Evolutionary conservation across 2,329 filamentous ascomycete species (phyloP).

Genomic region (Fusarium sp.): DNA sequence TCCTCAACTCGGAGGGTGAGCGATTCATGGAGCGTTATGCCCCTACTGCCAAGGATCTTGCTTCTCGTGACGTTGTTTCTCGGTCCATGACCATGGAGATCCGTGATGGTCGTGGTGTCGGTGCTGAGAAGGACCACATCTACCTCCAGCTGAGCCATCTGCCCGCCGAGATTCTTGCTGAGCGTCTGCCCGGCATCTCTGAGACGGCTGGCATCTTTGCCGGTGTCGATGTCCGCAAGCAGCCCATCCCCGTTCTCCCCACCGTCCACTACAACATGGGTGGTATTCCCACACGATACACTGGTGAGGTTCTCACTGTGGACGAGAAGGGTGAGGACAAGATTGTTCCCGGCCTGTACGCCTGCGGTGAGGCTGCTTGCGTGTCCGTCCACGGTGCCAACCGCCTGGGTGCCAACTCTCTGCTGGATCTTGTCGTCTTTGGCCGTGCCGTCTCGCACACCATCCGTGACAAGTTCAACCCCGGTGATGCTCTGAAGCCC

Average conservation of each 20-base stretch:
- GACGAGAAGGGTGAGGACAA: conserved; percentile 89
- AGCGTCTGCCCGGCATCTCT: conserved; percentile 97
- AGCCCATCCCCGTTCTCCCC: conserved; percentile 94
- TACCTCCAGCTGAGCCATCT: conserved; percentile 97
- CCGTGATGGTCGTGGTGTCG: conserved; percentile 95
- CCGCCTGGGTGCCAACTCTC: conserved; percentile 96
- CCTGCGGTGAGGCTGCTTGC: conserved; percentile 95
- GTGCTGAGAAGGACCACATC: conserved; percentile 97
- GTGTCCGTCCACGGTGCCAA: conserved; percentile 99
- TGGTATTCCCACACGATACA: conserved; percentile 97
- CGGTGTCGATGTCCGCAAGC: conserved; percentile 95
- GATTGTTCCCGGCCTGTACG: conserved; percentile 93
- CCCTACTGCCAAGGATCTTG: conserved; percentile 96
- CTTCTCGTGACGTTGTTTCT: conserved; percentile 93
- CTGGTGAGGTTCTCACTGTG: conserved; percentile 91
- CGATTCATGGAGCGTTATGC: conserved; percentile 99
- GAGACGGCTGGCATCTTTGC: conserved; percentile 98
- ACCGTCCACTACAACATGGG: conserved; percentile 99
- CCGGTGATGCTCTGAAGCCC: conserved; percentile 81
- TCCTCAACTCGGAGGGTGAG: conserved; percentile 97
- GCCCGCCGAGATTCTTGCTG: conserved; percentile 88
- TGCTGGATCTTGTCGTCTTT: conserved; percentile 96
- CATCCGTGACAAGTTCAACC: conserved; percentile 92
- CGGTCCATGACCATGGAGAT: conserved; percentile 99
- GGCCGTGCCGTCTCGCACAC: conserved; percentile 97